Percentiles rank a stretch among this genome's conserved stretches.
These are phyloP conservation scores for Debaryomyces nepalensis DNA, from an alignment of 1,139 yeast genomes.

Conservation along the genomic window DNA sequence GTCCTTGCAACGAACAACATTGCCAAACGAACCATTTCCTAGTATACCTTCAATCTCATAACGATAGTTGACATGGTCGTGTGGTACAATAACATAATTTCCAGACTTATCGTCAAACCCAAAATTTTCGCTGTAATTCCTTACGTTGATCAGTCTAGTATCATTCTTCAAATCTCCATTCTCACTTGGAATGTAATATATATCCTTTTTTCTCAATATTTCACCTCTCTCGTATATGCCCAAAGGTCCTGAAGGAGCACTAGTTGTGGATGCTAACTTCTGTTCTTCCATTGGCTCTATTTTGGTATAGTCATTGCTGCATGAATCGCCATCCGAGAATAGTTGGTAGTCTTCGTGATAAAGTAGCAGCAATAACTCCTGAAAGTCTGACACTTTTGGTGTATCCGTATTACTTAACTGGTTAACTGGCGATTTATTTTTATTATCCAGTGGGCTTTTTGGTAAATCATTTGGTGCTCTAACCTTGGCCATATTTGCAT, in stretches of 20 bases:
- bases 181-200: constrained; percentile 44
- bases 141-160: constrained; percentile 43
- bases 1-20: constrained; percentile 72
- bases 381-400: constrained; percentile 22
- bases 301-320: constrained; percentile 10
- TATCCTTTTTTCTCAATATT: constrained; percentile 42
- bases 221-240: constrained; percentile 61
- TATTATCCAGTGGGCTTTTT: too few species aligned
- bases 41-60: constrained; percentile 63
- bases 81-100: constrained; percentile 57
- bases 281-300: constrained; percentile 8
- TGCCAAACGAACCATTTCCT: constrained; percentile 88
- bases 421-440: neutral
- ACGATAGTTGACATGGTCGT: constrained; percentile 80
- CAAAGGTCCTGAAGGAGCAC: constrained; percentile 24
- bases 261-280: constrained; percentile 4
- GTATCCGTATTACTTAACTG: neutral
- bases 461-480: neutral
- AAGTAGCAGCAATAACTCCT: constrained; percentile 26
- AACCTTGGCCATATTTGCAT: constrained; percentile 1
- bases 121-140: constrained; percentile 53
- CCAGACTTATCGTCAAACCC: constrained; percentile 78
- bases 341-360: constrained; percentile 28
- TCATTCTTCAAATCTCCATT: constrained; percentile 17
- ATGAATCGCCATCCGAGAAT: constrained; percentile 20